Base-by-base conservation (phyloP, 2,329 filamentous ascomycete species). In the Aureobasidium sp. region DNA sequence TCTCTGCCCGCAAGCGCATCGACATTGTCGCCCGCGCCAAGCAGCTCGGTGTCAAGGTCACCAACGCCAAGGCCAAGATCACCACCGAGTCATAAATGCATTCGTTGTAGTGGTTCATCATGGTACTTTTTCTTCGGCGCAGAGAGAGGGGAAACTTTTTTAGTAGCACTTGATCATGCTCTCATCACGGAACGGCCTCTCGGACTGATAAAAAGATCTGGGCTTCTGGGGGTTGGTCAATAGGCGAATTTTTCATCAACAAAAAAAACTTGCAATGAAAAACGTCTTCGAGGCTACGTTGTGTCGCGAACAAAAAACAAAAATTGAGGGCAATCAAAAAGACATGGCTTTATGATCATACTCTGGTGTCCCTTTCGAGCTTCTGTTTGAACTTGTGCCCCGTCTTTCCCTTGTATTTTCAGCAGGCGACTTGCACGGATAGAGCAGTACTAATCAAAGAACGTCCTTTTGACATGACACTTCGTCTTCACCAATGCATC, bases 1-100 rank as follows among this genome's bases (percentile, higher is more conserved):
- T 99, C 79, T 99, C 94, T 67, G 96, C 94, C 77, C 86, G 93
- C 81, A 99, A 99, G 90, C 87, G 94, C 81, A 88, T 99, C 80
- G 92, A 97, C 76, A 99, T 99, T 81, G 87, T 99, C 75, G 85
- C 90, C 76, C 90, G 93, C 79, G 94, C 94, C 70, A 97, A 97
- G 90, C 88, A 96, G 81, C 83, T 99, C 76, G 91, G 92, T 77
- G 94, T 99, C 79, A 99, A 99, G 90, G 93, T 99, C 79, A 99
- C 94, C 78, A 99, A 99, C 86, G 81, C 90, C 81, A 96, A 97
- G 90, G 94, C 92, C 77, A 95, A 93, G 86, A 89, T 99, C 79
- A 96, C 93, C 74, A 96, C 91, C 73, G 94, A 99, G 87, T 83
- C 83, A 73, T 87, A 83, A 65, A 61, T 61, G 65, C 25, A 50